phyloP scores from a whole-genome alignment of 306 rosid genomes.

The Cicer chorassanicum region DNA sequence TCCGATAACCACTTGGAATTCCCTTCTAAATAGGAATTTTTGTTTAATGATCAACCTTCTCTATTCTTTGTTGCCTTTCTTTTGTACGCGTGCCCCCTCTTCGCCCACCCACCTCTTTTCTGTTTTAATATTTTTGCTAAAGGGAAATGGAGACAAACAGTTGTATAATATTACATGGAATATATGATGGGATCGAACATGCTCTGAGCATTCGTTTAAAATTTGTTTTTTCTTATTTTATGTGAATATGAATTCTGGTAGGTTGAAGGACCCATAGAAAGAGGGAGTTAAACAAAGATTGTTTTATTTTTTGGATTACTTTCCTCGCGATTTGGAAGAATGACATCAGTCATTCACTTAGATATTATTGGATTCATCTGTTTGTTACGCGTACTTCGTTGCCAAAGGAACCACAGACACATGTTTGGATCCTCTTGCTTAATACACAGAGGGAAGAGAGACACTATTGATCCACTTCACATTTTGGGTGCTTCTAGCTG shows the following conservation, averaged over 20 bases:
- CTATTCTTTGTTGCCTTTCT: constrained; percentile 33
- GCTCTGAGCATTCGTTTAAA: constrained; percentile 4
- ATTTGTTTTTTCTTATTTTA: constrained; percentile 8
- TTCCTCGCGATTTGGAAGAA: constrained; percentile 4
- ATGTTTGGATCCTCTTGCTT: too few relatives aligned
- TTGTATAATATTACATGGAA: constrained; percentile 58
- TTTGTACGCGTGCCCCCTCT: not conserved
- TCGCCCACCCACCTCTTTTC: constrained; percentile 3
- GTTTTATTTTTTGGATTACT: constrained; percentile 21
- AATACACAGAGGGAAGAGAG: too few relatives aligned
- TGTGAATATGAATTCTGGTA: constrained; percentile 30
- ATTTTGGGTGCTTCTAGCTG: too few relatives aligned
- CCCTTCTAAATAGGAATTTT: constrained; percentile 61
- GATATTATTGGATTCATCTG: too few relatives aligned
- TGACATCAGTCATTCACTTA: not conserved
- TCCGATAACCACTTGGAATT: constrained; percentile 41
- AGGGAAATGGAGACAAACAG: constrained; percentile 47
- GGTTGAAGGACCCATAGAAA: constrained; percentile 13
- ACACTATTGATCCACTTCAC: too few relatives aligned
- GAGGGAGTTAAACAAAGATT: constrained; percentile 3
- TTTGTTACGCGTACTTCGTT: too few relatives aligned
- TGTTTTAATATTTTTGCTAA: constrained; percentile 40
- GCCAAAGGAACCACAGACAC: too few relatives aligned
- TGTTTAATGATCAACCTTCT: constrained; percentile 48
- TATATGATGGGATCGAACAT: constrained; percentile 38